These are phyloP conservation scores for Posidonia oceanica DNA, from an alignment of 116 monocot species.

Conservation along the genomic window DNA sequence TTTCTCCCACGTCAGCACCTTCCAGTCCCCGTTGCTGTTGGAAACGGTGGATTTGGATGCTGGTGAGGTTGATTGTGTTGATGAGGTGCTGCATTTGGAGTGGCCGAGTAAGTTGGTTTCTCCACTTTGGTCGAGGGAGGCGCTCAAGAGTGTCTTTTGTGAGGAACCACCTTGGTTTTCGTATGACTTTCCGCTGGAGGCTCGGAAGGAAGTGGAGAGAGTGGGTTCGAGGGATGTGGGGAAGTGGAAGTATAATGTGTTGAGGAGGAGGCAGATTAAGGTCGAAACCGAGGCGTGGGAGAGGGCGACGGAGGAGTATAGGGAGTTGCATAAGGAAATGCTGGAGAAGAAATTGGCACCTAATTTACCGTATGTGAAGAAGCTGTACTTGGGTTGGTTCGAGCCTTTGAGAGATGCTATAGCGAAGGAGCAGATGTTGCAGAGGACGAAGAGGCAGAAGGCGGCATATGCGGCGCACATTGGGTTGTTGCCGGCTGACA, in stretches of 20 bases:
- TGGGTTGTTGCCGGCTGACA: slow-evolving; percentile 61
- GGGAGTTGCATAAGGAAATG: slow-evolving; percentile 75
- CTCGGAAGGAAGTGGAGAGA: background rate
- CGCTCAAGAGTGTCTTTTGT: slow-evolving; percentile 21
- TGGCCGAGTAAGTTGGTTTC: slow-evolving; percentile 6
- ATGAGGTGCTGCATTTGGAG: slow-evolving; percentile 9
- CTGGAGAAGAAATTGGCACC: slow-evolving; percentile 82
- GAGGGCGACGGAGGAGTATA: slow-evolving; percentile 77
- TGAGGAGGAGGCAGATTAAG: slow-evolving; percentile 65
- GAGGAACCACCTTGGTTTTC: slow-evolving; percentile 35
- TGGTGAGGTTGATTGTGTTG: background rate
- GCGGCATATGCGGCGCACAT: slow-evolving; percentile 46
- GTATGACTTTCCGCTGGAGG: background rate
- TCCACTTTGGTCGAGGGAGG: slow-evolving; percentile 12
- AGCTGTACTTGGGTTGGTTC: slow-evolving; percentile 76
- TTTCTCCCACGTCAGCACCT: slow-evolving; percentile 23
- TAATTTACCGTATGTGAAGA: slow-evolving; percentile 74
- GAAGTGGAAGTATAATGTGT: slow-evolving; percentile 31
- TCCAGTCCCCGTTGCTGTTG: slow-evolving; percentile 22
- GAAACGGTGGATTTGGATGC: slow-evolving; percentile 13
- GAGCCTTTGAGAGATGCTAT: slow-evolving; percentile 75
- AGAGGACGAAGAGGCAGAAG: slow-evolving; percentile 41
- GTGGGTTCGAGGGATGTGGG: background rate
- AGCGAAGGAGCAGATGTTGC: slow-evolving; percentile 44
- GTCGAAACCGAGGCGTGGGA: slow-evolving; percentile 86